Base-by-base conservation (phyloP, 305 asterid species). In the Solanum hybrid region DNA sequence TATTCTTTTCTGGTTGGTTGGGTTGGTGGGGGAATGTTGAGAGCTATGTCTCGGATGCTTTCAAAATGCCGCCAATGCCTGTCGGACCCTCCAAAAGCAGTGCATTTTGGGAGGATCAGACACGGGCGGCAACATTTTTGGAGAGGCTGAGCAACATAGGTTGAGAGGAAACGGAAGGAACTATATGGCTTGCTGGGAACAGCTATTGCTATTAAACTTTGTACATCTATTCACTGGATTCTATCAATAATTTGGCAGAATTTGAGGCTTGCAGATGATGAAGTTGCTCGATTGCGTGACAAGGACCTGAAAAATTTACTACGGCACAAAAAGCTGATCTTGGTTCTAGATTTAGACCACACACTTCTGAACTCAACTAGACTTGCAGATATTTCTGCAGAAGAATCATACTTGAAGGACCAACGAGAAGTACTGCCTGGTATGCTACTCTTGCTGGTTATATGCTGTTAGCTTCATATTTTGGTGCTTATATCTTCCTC, bases 331-430 rank as follows among this genome's bases (percentile, higher is more conserved):
- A 97, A 97, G 86, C 97, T 97, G 36, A 93, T 88, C 91, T 92
- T 97, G 94, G 96, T 97, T 90, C 99, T 97, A 89, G 99, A 97
- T 96, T 94, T 97, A 84, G 99, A 97, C 91, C 99, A 97, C 89
- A 97, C 99, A 2, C 93, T 96, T 83, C 97, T 96, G 29, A 96
- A 96, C 91, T 97, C 99, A 88, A 92, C 98, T 80, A 94, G 96
- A 61, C 89, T 96, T 83, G 11, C 85, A 51, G 97, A 96, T 91
- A 91, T 96, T 41, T 94, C 93, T 37, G 84, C 70, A 83, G 98
- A 94, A 78, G 99, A 97, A 89, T 92, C 87, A 89, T 94, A 94
- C 90, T 92, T 97, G 90, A 90, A 89, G 89, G 93, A 89, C 79
- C 96, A 90, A 70, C 88, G 87, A 87, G 98, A 94, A 76, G 88